Evolutionary conservation across 768 basidiomycete species (phyloP), one percentile per base, ranked within the genome.

Genomic region (Zangia roseola): DNA sequence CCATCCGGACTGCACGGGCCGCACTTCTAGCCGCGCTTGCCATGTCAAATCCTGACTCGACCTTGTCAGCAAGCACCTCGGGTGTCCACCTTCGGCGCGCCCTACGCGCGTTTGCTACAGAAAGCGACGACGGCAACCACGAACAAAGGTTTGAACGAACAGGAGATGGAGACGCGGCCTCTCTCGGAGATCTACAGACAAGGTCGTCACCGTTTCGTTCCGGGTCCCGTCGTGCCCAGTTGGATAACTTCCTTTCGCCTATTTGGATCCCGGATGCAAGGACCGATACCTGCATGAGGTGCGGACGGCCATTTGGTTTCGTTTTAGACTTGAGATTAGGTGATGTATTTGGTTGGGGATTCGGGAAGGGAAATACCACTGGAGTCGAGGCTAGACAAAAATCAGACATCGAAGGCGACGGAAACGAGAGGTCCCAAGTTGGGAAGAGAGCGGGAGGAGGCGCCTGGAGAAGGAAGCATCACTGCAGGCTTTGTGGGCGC

Each of bases 261-360:
- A 80, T 95, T 21, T 97, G 94, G 94, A 84, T 94, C 25, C 91
- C 94, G 0, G 91, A 97, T 61, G 79, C 82, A 50, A 88, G 80
- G 65, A 85, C 89, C n/a, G 79, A 80, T 45, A 74, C 77, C 19
- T 97, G 94, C 63, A 93, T 92, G 91, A 75, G 88, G 10, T 97
- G 94, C 60, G 82, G 82, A 6, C 71, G 79, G 35, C 62, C 77
- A 38, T 94, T 94, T 67, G 85, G 87, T 7, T 88, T 67, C 35
- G 67, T 50, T 28, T 50, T 65, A 19, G 64, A 65, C 40, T 20
- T 65, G 34, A 57, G 41, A 35, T 30, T 67, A n/a, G 50, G 45
- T 14, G 62, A 64, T 7, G 54, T 65, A 23, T 65, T 65, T 19
- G 61, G 61, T 2, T 66, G 64, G 63, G 59, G 63, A 2, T 52